Base-by-base conservation (phyloP, 164 flowering plant species). In the Taxillus chinensis region DNA sequence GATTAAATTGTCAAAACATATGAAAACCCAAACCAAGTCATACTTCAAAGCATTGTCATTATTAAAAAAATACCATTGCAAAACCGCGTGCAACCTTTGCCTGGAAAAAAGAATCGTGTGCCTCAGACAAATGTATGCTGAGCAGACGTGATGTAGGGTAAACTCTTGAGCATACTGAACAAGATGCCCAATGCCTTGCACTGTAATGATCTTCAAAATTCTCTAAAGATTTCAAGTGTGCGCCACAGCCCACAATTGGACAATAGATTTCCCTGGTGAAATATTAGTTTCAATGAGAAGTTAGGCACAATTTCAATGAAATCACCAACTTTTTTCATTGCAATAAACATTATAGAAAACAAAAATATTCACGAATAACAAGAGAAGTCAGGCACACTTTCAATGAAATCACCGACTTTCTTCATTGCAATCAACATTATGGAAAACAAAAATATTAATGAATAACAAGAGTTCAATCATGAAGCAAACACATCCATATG, bases 31-130 rank as follows among this genome's bases (percentile, higher is more conserved):
- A 43, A 9, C 46, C 1, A 1, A 43, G 13, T 3, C 9, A 11
- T 48, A 48, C 10, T 48, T 11, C 51, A 7, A 48, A 48, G 12
- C 27, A 27, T 27, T 27, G 3, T 14, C 51, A 39, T 8, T 39
- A 16, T 48, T 3, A 37, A 55, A 8, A 39, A 63, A 1, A 56
- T 89, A 93, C 99, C 97, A 90, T 77, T 15, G 86, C 75, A 84
- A 61, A 83, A 41, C 97, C 96, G 45, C 95, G 87, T 10, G 96
- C 95, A 79, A 83, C 97, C 76, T 93, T 93, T 52, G 97, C 99
- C 65, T 84, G 95, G 68, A 93, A 90, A 74, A 86, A 93, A 52
- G 97, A 93, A 74, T 90, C 99, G 66, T 93, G 99, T 37, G 83
- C 85, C 78, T 93, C 99, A 48, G 99, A 93, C n/a, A 93, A 77